phyloP scores from a whole-genome alignment of 495 filamentous ascomycete genomes.

The Talaromyces nanjingensis region DNA sequence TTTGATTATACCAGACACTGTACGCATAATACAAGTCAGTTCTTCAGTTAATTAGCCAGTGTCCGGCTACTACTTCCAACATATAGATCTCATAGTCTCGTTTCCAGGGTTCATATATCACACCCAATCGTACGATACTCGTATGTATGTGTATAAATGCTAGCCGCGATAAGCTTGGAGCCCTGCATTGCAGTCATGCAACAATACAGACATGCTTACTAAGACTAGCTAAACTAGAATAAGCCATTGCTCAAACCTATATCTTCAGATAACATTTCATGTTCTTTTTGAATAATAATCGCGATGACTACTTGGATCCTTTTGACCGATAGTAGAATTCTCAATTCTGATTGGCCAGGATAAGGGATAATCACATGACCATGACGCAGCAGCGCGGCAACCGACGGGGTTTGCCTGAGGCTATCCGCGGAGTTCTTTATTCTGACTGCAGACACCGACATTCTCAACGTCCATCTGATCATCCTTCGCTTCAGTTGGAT shows the following conservation, averaged over 20 bases:
- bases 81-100: not conserved
- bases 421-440: not conserved
- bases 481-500: not conserved
- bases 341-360: not conserved
- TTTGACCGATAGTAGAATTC: not conserved
- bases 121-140: not conserved
- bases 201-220: not conserved
- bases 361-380: not conserved
- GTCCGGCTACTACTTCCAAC: not conserved
- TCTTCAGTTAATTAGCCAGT: not conserved
- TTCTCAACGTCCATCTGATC: not conserved
- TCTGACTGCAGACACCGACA: not conserved
- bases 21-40: not conserved
- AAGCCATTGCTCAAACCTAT: not conserved
- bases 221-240: no score
- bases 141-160: not conserved
- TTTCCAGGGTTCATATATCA: not conserved
- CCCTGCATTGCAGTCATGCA: not conserved
- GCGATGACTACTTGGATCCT: not conserved
- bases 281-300: not conserved
- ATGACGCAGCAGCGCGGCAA: not conserved
- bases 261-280: not conserved
- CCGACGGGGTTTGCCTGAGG: not conserved
- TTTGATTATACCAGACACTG: conserved; percentile 7
- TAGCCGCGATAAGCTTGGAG: not conserved